Base-by-base conservation (phyloP, 2,329 filamentous ascomycete species). In the Diaporthe capsici region DNA sequence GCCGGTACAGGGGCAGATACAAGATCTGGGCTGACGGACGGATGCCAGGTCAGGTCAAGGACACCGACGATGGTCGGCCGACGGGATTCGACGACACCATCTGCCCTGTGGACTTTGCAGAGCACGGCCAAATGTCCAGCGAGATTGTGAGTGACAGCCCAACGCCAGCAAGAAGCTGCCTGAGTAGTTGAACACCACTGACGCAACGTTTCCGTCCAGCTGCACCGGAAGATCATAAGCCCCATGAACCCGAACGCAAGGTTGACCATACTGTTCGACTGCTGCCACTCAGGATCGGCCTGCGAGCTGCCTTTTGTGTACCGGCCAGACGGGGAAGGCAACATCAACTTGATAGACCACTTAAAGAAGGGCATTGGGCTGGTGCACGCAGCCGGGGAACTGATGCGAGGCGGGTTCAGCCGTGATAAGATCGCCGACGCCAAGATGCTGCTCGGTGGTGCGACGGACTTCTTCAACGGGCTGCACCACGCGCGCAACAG, bases 281-380 rank as follows among this genome's bases (percentile, higher is more conserved):
- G 90, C 81, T 92, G 90, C 79, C 90, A 92, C 81, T 90, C 88
- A 2, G 90, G 90, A 42, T 90, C 89, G 0, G 90, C 89, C 0
- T 85, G 90, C 55, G 90, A 92, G 75, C 82, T 92, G 1, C 90
- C 90, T 0, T 92, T 84, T 76, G 87, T 92, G 28, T 92, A 89
- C 80, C 88, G 89, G 34, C 85, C 86, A 4, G 89, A 92, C 78
- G 86, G 85, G 37, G 87, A 91, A 15, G 90, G 90, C 55, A 89
- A 90, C 74, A 85, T 92, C 73, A 88, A 84, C 76, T 79, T 91
- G 31, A 83, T 92, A 74, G 88, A 91, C 80, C 90, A 90, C 63
- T 78, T 92, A 44, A 86, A 88, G 76, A 82, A 86, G 53, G 90
- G 90, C 1, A 82, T 87, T 2, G 81, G 84, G 22, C 84, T 92